Base-by-base conservation (phyloP, 176 grass and related monocot genomes). In the Zizania latifolia region DNA sequence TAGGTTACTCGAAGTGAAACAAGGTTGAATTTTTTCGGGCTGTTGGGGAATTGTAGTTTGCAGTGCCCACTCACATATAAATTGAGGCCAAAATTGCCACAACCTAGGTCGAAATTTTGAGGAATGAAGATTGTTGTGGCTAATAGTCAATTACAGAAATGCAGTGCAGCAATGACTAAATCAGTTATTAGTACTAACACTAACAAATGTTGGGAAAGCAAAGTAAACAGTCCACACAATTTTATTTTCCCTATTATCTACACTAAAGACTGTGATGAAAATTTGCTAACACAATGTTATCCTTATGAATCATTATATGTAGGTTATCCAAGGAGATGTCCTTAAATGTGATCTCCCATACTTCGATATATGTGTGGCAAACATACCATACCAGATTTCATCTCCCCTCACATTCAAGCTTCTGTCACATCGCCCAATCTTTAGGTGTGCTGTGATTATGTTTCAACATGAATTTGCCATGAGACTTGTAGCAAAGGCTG, bases 311-410 rank as follows among this genome's bases (percentile, higher is more conserved):
- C 48, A 21, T 72, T 9, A 35, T n/a, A n/a, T 87, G 69, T 71
- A 98, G 95, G 84, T 94, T 32, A 94, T 98, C 76, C 89, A 98
- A 88, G 95, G 95, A 78, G 95, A 98, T 63, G 91, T 94, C 2
- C 84, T 98, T 24, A 94, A 98, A 85, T 94, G 88, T 19, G 91
- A 98, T 72, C 95, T 98, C 8, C 89, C 95, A 0, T 98, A 98
- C 78, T 98, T 98, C 0, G 95, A 98, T 81, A 94, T 98, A 27
- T 98, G 95, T 36, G 95, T 98, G 40, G 91, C 95, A 1, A 98
- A 98, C 63, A 98, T 98, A 55, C 95, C 95, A 1, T 94, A 98
- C 66, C 89, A 98, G 59, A 94, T 98, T 13, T 98, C 95, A 8
- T 98, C 95, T 6, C 89, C 86, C 8, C 86, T 98, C 17, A 98